Evolutionary conservation across 345 rosid genomes (phyloP), one percentile per base, ranked within the genome.

Genomic region (Reutealis trisperma): DNA sequence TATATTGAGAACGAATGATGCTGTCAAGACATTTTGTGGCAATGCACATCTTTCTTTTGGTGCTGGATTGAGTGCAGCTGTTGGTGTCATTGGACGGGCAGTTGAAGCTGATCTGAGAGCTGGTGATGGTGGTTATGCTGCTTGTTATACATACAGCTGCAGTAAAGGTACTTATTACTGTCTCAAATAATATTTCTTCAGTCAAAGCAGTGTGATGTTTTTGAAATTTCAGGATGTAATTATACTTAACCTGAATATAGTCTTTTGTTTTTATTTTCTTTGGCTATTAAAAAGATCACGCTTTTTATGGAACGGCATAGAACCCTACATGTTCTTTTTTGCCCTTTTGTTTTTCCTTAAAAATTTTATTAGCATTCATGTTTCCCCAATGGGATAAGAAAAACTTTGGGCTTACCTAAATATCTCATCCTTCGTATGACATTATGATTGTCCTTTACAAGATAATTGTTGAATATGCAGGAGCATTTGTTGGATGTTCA

Each of bases 101-200:
- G 88, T 80, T 80, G 99, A 91, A 86, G 99, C 98, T 58, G 97
- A 85, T 83, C 67, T 96, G 25, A 88, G 97, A 75, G 98, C 97
- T 80, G 98, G 99, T 70, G 93, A 89, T 72, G 94, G 96, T 74
- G 98, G 99, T 81, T 93, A 79, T 88, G 93, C 98, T 55, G 94
- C 99, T 75, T 92, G 97, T 81, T 96, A 96, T 79, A 92, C 99
- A 6, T 96, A 96, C 83, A 96, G 99, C 82, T 91, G 99, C 86
- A 92, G 97, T 80, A 96, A 96, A 96, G 98, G 99, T 96, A 87
- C 44, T 54, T 61, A 21, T 54, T 49, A 79, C 2, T 58, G 41
- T 64, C 52, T 37, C 21, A 2, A 5, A 4, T 22, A 30, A 32
- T 32, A 30, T 63, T 27, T 69, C 24, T 22, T 27, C 21, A 27